Evolutionary conservation across 1,139 yeast species (phyloP).

Genomic region (Saccharomyces hybrid): DNA sequence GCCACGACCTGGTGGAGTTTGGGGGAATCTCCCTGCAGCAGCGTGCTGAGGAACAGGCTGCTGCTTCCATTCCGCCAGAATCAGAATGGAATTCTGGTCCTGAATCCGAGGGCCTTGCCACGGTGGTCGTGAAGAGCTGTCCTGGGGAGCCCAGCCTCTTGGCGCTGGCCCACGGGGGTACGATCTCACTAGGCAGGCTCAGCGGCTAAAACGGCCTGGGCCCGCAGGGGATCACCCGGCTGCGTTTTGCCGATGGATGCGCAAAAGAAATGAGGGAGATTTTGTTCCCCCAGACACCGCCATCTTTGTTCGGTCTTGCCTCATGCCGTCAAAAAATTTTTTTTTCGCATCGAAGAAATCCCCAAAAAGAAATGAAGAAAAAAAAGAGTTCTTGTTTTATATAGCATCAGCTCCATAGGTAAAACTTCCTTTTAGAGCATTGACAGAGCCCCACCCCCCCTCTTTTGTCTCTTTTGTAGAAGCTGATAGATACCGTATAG

Average conservation of each 20-base stretch:
- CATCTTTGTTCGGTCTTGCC: background rate
- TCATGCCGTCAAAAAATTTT: background rate
- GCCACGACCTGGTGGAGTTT: slow-evolving; percentile 20
- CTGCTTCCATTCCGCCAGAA: background rate
- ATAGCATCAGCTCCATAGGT: background rate
- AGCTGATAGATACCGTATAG: background rate
- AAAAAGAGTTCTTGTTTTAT: background rate
- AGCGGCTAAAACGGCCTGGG: background rate
- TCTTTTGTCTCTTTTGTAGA: background rate
- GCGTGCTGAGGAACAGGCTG: background rate
- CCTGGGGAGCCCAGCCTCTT: slow-evolving; percentile 14
- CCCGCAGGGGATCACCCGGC: background rate
- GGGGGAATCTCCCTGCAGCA: slow-evolving; percentile 18
- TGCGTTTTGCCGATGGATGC: background rate
- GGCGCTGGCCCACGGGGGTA: slow-evolving; percentile 3
- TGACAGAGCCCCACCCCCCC: background rate
- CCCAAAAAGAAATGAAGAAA: slow-evolving; percentile 1
- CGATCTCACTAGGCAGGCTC: background rate
- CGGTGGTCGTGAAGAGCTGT: background rate
- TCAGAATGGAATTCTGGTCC: background rate
- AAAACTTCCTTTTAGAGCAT: background rate
- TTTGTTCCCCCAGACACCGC: slow-evolving; percentile 6
- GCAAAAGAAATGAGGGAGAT: background rate
- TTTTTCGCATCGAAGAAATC: background rate
- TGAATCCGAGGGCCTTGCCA: background rate